phyloP scores from a whole-genome alignment of 2,329 filamentous ascomycete species.

The Aureobasidium sp. region DNA sequence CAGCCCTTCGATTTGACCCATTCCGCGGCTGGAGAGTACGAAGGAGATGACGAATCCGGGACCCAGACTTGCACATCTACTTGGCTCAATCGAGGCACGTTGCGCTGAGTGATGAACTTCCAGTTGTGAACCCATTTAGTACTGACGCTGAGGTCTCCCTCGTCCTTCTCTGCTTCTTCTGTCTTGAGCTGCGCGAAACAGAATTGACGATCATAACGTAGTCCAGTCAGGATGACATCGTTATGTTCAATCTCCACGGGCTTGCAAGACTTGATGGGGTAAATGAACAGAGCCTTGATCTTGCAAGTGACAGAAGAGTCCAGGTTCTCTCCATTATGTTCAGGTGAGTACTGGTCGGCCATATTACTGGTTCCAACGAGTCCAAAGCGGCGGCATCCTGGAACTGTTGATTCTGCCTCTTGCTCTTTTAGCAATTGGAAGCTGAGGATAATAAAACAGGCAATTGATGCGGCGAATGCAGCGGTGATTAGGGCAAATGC shows the following conservation, averaged over 20 bases:
- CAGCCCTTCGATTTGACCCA: conserved; percentile 50
- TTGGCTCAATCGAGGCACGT: conserved; percentile 62
- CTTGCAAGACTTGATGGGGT: conserved; percentile 75
- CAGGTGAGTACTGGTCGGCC: conserved; percentile 18
- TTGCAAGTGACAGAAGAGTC: not conserved
- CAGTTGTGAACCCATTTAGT: conserved; percentile 45
- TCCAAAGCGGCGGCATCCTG: conserved; percentile 22
- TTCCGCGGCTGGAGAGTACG: conserved; percentile 37
- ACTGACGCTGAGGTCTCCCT: conserved; percentile 29
- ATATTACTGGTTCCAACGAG: conserved; percentile 21
- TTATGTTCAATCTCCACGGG: conserved; percentile 64
- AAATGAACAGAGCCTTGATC: conserved; percentile 66
- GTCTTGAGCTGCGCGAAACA: conserved; percentile 61
- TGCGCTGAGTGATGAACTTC: conserved; percentile 63
- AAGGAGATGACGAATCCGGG: conserved; percentile 52
- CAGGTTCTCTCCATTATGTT: conserved; percentile 11
- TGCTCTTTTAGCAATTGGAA: not conserved
- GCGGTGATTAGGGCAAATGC: not conserved
- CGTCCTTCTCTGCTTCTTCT: conserved; percentile 35
- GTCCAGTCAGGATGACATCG: conserved; percentile 57
- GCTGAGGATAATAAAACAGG: not conserved
- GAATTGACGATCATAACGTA: conserved; percentile 76
- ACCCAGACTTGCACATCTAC: conserved; percentile 61
- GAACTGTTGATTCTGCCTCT: conserved; percentile 2
- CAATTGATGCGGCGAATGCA: not conserved